A percentile compares a stretch with the other conserved stretches of the same genome.
Evolutionary conservation across 805 yeast genomes (phyloP).

Genomic region (Candida incommunis): DNA sequence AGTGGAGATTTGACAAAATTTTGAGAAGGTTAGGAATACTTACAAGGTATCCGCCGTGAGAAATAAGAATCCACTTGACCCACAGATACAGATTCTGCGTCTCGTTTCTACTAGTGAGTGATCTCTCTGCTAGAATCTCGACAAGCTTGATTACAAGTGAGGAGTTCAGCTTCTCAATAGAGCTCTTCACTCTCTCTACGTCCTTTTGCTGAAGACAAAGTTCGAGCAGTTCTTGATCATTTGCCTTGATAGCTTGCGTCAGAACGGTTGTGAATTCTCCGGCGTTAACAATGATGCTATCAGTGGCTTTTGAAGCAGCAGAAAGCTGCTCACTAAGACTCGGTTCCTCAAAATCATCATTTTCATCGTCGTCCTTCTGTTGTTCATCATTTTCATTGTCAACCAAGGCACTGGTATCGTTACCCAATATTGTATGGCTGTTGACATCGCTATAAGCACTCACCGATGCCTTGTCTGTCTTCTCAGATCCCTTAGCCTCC

Average conservation of each 20-base stretch:
- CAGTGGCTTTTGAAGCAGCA: conserved; percentile 13
- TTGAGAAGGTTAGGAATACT: conserved; percentile 37
- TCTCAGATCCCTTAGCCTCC: conserved; percentile 13
- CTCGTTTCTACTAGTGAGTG: conserved; percentile 41
- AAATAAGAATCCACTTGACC: conserved; percentile 69
- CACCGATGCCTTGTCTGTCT: conserved; percentile 31
- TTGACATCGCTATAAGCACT: conserved; percentile 20
- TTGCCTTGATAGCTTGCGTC: conserved; percentile 75
- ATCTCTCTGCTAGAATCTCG: conserved; percentile 30
- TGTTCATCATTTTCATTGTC: conserved; percentile 10
- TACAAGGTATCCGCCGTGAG: conserved; percentile 52
- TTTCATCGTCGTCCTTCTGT: conserved; percentile 6
- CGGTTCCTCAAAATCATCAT: conserved; percentile 4
- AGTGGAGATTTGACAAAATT: conserved; percentile 42
- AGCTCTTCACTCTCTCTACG: conserved; percentile 36
- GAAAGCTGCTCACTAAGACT: conserved; percentile 7
- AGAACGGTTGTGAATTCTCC: conserved; percentile 77
- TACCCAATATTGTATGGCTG: conserved; percentile 9
- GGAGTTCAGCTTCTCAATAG: conserved; percentile 40
- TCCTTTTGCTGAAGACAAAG: conserved; percentile 51
- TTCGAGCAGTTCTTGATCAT: conserved; percentile 77
- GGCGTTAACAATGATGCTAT: conserved; percentile 27
- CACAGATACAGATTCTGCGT: conserved; percentile 42
- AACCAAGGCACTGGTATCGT: conserved; percentile 17
- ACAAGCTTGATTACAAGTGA: conserved; percentile 30